Evolutionary conservation across 2,329 filamentous ascomycete genomes (phyloP), one percentile per base, ranked within the genome.

Genomic region (Exserohilum turcica): DNA sequence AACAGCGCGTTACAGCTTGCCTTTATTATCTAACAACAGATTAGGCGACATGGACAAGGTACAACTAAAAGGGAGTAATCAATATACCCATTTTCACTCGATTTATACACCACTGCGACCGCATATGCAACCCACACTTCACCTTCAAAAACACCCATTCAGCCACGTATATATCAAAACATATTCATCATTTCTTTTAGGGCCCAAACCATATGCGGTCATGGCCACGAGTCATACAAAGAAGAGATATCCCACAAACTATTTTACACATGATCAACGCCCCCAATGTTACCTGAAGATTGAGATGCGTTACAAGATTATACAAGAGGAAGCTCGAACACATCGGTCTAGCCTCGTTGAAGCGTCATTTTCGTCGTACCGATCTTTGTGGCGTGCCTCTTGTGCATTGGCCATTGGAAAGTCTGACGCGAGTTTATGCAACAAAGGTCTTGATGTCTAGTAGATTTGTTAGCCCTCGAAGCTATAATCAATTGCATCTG

Each of bases 381-480:
- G 5, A 18, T 29, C 8, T 48, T n/a, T n/a, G 27, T 16, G 3
- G 15, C 6, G 12, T 18, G n/a, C 37, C 33, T 12, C n/a, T 9
- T 18, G 6, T 10, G 32, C 43, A 13, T 5, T 13, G 6, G 28
- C 29, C 28, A 5, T 24, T 15, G 12, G 33, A 29, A 43, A 33
- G 24, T 37, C 21, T 19, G n/a, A 9, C 16, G 28, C 8, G 19
- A 16, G 37, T 46, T 66, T 77, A 79, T 73, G 90, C 88, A 63
- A 97, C 81, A 72, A 97, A 97, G 59, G 78, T 80, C 86, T 93
- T 94, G 77, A 97, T 84, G 73, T 89, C 90, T 84, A 55, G 5
- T 38, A 12, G n/a, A 10, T 31, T 15, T 10, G 55, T 73, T 65
- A 72, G 66, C 32, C 37, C 60, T 7, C 15, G 19, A 2, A 8